A percentile compares a stretch with the other conserved stretches of the same genome.
phyloP scores from a whole-genome alignment of 2,329 filamentous ascomycete species.

The Keithomyces neogunnii region DNA sequence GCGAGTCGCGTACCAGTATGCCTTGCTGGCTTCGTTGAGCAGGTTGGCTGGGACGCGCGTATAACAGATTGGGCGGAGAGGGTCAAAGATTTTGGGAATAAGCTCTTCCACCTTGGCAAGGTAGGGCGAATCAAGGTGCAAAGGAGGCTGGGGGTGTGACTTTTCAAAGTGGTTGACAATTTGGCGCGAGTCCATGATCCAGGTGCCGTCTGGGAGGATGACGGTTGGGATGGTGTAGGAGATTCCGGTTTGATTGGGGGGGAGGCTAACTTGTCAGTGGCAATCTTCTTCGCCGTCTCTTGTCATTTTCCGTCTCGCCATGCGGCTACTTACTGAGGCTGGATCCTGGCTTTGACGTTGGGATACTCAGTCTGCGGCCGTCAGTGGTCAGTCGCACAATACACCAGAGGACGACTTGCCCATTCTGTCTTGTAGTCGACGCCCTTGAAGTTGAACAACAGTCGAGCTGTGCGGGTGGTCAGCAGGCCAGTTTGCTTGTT shows the following conservation, averaged over 20 bases:
- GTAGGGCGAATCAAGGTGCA: conserved; percentile 48
- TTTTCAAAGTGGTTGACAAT: conserved; percentile 54
- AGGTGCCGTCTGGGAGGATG: conserved; percentile 44
- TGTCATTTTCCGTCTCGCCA: no score
- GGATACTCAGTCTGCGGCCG: conserved; percentile 2
- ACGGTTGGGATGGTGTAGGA: conserved; percentile 37
- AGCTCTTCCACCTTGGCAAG: conserved; percentile 34
- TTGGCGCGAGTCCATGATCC: conserved; percentile 53
- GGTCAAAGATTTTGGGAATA: conserved; percentile 20
- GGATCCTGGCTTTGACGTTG: conserved; percentile 42
- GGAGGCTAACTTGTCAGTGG: conserved; percentile 2
- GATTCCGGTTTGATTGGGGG: conserved; percentile 5
- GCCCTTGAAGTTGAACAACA: conserved; percentile 59
- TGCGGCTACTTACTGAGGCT: conserved; percentile 37
- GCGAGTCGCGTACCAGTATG: conserved; percentile 50
- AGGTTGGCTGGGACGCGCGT: conserved; percentile 39
- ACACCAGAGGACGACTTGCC: conserved; percentile 14
- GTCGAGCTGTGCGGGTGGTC: conserved; percentile 39
- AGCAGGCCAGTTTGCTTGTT: not conserved
- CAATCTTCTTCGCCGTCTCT: no score
- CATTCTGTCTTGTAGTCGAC: conserved; percentile 58
- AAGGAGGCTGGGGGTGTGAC: conserved; percentile 45
- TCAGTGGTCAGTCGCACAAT: no score
- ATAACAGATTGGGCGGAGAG: conserved; percentile 34
- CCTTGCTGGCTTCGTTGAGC: conserved; percentile 39